These are phyloP conservation scores for Phytophthora uliginosa DNA, from an alignment of 352 stramenopile species.

Conservation along the genomic window DNA sequence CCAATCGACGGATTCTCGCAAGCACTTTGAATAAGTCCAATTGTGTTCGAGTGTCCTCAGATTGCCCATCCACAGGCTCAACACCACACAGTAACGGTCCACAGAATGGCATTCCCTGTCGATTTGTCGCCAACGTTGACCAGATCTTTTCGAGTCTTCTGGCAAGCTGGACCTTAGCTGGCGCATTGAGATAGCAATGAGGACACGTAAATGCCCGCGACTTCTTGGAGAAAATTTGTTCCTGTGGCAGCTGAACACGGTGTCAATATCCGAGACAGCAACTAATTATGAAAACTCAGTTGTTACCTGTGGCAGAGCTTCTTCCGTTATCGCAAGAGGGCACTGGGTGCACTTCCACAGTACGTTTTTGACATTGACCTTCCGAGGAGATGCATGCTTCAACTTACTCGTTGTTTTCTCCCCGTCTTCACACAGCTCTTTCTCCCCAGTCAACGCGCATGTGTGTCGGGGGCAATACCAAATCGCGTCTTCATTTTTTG, in stretches of 20 bases:
- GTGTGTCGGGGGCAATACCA: constrained; percentile 88
- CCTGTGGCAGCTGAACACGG: constrained; percentile 58
- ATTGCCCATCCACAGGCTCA: constrained; percentile 39
- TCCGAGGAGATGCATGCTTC: constrained; percentile 63
- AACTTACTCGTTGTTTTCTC: constrained; percentile 45
- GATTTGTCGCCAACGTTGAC: constrained; percentile 89
- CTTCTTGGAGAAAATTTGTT: constrained; percentile 75
- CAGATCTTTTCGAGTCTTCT: constrained; percentile 87
- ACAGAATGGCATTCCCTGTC: constrained; percentile 85
- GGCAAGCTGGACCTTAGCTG: constrained; percentile 75
- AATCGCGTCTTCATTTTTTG: constrained; percentile 81
- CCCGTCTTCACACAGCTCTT: constrained; percentile 58
- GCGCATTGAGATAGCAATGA: constrained; percentile 67
- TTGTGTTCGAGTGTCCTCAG: constrained; percentile 25
- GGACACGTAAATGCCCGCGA: constrained; percentile 75
- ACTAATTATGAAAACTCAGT: neutral
- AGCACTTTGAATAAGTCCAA: constrained; percentile 83
- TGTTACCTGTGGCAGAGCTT: constrained; percentile 66
- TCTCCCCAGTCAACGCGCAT: constrained; percentile 71
- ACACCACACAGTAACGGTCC: constrained; percentile 77
- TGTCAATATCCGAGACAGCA: constrained; percentile 8
- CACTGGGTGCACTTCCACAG: constrained; percentile 88
- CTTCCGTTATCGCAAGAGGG: constrained; percentile 70
- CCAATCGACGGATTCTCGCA: constrained; percentile 72
- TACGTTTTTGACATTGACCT: constrained; percentile 59